phyloP scores from a whole-genome alignment of 2,329 filamentous ascomycete genomes.

The Talaromyces pinophilus region DNA sequence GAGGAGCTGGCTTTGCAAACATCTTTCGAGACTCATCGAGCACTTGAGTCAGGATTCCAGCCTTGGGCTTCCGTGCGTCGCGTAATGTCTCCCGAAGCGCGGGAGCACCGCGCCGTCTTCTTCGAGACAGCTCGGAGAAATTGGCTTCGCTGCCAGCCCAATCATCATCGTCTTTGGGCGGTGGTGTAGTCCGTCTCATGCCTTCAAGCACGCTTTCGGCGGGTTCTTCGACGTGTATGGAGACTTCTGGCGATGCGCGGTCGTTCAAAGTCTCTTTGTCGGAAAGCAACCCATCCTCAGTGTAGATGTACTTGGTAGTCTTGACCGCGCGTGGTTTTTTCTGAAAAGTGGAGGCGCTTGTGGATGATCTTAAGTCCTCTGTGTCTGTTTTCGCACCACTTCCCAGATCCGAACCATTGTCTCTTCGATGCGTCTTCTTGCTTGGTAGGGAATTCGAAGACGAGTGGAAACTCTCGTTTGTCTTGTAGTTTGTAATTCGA shows the following conservation, averaged over 20 bases:
- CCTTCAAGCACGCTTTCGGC: slow-evolving; percentile 30
- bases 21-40: slow-evolving; percentile 48
- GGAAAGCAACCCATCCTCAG: slow-evolving; percentile 24
- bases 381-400: slow-evolving; percentile 29
- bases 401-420: slow-evolving; percentile 27
- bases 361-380: slow-evolving; percentile 34
- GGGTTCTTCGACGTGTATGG: slow-evolving; percentile 28
- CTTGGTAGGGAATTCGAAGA: slow-evolving; percentile 32
- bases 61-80: slow-evolving; percentile 37
- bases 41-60: slow-evolving; percentile 47
- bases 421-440: slow-evolving; percentile 32
- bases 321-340: slow-evolving; percentile 32
- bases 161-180: slow-evolving; percentile 34
- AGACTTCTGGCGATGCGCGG: slow-evolving; percentile 23
- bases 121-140: slow-evolving; percentile 43
- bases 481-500: slow-evolving; percentile 45
- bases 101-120: slow-evolving; percentile 33
- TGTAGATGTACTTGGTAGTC: slow-evolving; percentile 27
- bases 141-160: slow-evolving; percentile 44
- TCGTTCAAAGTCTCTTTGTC: slow-evolving; percentile 27
- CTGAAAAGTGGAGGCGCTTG: slow-evolving; percentile 27
- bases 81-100: slow-evolving; percentile 24
- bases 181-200: slow-evolving; percentile 31
- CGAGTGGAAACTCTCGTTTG: slow-evolving; percentile 33
- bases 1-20: slow-evolving; percentile 45